Evolutionary conservation across 202 grass and related monocot genomes (phyloP), one percentile per base, ranked within the genome.

Genomic region (Bolboschoenoplectus hybrid): DNA sequence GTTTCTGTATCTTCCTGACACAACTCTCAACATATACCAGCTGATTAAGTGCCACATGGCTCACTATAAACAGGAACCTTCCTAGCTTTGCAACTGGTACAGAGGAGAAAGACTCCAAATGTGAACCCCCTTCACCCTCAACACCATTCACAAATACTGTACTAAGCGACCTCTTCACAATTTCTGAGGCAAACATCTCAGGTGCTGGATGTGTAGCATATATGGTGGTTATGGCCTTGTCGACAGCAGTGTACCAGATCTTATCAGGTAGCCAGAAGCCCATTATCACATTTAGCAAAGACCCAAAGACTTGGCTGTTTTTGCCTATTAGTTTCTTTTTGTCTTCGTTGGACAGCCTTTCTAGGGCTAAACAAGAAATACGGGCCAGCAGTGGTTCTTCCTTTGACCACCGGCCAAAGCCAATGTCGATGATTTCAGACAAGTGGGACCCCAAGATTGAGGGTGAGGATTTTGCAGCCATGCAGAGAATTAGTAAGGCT

Each of bases 401-500:
- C 64, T 95, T 98, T 88, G 96, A 91, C 96, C 93, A 95, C 63
- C 89, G 88, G 43, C 96, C 93, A 85, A 98, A 95, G 32, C 96
- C 96, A 87, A 98, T 95, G 82, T 98, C 96, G 57, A 98, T 80
- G 88, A 98, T 98, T 88, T 98, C 96, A 89, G 91, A 90, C 87
- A 98, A 76, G 84, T 95, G 96, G 44, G 88, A 67, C 84, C 91
- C 82, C 86, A 95, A 84, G 88, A 98, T 90, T 69, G 83, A 82
- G 20, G 96, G 91, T 86, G 91, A 92, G 50, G 96, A 91, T 61
- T 92, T 95, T 84, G 96, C 96, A 62, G 96, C 93, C 96, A 98
- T 98, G 82, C 96, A 98, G 67, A 98, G 80, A 90, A 98, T 90
- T 82, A 90, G 91, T 83, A 98, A 88, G 83, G 91, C 93, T 60